Base-by-base conservation (phyloP, 2,329 filamentous ascomycete genomes). In the Phoma sp. region DNA sequence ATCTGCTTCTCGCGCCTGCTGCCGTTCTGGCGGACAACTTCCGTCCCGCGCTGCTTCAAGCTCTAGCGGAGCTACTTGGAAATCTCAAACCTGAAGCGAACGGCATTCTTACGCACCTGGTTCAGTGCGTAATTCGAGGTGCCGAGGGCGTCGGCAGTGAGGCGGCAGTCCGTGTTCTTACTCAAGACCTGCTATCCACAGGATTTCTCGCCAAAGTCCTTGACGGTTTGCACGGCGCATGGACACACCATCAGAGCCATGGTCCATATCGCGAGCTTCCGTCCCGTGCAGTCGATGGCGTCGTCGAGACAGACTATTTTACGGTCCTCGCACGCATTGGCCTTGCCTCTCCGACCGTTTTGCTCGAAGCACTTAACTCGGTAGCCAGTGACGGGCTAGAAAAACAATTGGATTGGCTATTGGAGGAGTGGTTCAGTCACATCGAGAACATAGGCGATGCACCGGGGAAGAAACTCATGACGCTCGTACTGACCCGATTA, bases 251-350 rank as follows among this genome's bases (percentile, higher is more conserved):
- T 64, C 88, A 96, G 71, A 91, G 89, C 0, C 90, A 89, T 0
- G 93, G 95, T 0, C 93, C 93, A 0, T 89, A 73, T 32, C 66
- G 67, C 13, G 70, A 90, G 66, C 83, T 83, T 24, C 89, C 83
- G 61, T 80, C 85, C 18, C 83, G 87, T 36, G 84, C 85, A 27
- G 83, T 97, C 30, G 88, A 89, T 64, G 86, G 87, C 10, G 82
- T 92, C 9, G 87, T 90, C 0, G 87, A 96, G 68, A 89, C 89
- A 0, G 90, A 96, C 69, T 96, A 96, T 72, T 89, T 96, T 68
- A 84, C 86, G 4, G 86, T 98, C 2, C 81, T 99, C 2, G 88
- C 91, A 2, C 88, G 93, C 1, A 82, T 98, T 13, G 85, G 88
- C 0, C 77, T 96, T 2, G 86, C 87, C 0, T 89, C 89, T 33